Percentiles rank a stretch among this genome's conserved stretches.
phyloP scores from a whole-genome alignment of 1,139 yeast genomes.

The Pichia sp. region DNA sequence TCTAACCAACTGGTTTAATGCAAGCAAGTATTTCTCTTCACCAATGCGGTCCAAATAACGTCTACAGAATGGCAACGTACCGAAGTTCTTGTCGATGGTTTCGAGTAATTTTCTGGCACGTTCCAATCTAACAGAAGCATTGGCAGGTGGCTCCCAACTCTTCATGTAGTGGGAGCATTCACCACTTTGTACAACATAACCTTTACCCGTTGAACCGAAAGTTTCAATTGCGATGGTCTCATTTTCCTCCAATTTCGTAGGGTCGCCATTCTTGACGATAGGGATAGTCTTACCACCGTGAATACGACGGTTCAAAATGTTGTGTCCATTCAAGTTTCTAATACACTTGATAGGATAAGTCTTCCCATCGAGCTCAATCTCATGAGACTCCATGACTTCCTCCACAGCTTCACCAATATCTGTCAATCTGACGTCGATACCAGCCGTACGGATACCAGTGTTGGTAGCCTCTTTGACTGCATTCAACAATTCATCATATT shows the following conservation, averaged over 20 bases:
- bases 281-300: slow-evolving; percentile 98
- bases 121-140: slow-evolving; percentile 53
- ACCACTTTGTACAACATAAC: slow-evolving; percentile 80
- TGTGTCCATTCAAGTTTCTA: slow-evolving; percentile 91
- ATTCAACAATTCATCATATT: slow-evolving; percentile 70
- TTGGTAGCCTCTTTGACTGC: slow-evolving; percentile 93
- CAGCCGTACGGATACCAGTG: slow-evolving; percentile 89
- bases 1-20: slow-evolving; percentile 81
- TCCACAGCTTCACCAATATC: slow-evolving; percentile 96
- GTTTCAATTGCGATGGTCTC: slow-evolving; percentile 98
- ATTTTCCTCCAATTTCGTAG: slow-evolving; percentile 98
- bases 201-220: slow-evolving; percentile 94
- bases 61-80: slow-evolving; percentile 95
- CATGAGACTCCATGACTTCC: slow-evolving; percentile 96
- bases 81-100: slow-evolving; percentile 75
- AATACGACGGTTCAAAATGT: slow-evolving; percentile 73
- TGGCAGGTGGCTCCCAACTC: slow-evolving; percentile 44
- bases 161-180: slow-evolving; percentile 93
- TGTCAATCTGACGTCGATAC: slow-evolving; percentile 90
- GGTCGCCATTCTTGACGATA: slow-evolving; percentile 87
- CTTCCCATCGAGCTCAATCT: slow-evolving; percentile 85
- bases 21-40: slow-evolving; percentile 85
- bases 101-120: slow-evolving; percentile 64
- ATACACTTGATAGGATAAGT: slow-evolving; percentile 82
- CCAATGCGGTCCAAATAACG: slow-evolving; percentile 89